Evolutionary conservation across 1,284 basidiomycete genomes (phyloP).

Genomic region (Violaceomyces palustris): DNA sequence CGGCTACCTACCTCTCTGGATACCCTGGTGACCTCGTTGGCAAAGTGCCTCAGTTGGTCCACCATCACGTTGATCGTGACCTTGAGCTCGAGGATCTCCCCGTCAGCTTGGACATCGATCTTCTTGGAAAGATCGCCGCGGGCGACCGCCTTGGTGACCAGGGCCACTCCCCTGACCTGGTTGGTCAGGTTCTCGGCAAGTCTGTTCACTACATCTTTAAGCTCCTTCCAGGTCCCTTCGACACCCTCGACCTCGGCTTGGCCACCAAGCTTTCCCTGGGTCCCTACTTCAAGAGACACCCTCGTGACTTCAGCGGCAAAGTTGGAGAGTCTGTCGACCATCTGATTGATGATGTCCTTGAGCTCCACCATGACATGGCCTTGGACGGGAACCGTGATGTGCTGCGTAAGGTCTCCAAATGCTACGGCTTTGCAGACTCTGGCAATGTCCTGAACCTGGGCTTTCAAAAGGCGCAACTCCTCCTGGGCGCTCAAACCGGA

Average conservation of each 20-base stretch:
- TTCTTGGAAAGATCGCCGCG: conserved; percentile 90
- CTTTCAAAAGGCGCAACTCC: conserved; percentile 75
- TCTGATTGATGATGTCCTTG: conserved; percentile 95
- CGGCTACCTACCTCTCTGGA: conserved; percentile 58
- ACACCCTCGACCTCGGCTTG: conserved; percentile 53
- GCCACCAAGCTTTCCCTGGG: conserved; percentile 53
- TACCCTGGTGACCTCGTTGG: conserved; percentile 92
- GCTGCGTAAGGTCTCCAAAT: conserved; percentile 84
- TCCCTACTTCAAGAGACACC: conserved; percentile 74
- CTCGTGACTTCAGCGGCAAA: conserved; percentile 93
- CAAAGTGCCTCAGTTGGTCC: conserved; percentile 77
- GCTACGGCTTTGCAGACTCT: conserved; percentile 95
- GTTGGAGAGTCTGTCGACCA: conserved; percentile 78
- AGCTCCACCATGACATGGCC: conserved; percentile 95
- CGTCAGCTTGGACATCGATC: conserved; percentile 91
- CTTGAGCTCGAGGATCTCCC: conserved; percentile 94
- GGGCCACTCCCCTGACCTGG: conserved; percentile 90
- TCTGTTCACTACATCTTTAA: conserved; percentile 54
- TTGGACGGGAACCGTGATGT: conserved; percentile 92
- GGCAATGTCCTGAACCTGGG: conserved; percentile 83
- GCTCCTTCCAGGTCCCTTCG: conserved; percentile 53
- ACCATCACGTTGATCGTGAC: conserved; percentile 98
- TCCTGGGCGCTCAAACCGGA: conserved; percentile 61
- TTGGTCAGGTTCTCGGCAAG: conserved; percentile 64
- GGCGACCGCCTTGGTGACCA: conserved; percentile 96